Evolutionary conservation across 1,284 basidiomycete genomes (phyloP), one percentile per base, ranked within the genome.

Genomic region (Pseudozyma pruni): DNA sequence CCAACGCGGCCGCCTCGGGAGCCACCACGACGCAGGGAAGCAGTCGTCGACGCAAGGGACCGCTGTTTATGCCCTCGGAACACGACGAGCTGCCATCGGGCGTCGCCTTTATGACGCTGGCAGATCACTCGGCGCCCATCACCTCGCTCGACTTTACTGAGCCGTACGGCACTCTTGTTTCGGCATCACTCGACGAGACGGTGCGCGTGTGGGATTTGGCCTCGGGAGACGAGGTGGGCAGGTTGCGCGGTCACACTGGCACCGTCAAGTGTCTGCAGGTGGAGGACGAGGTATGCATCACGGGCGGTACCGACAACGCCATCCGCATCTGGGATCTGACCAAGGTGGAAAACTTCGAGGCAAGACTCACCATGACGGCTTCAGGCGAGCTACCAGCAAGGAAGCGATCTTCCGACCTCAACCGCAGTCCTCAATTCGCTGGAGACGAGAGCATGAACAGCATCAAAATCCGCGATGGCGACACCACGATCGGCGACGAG

Each of bases 101-200:
- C 4, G 89, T 98, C 4, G 95, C 95, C 6, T 99, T 99, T 85
- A 97, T 99, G 94, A 92, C 92, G 4, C 85, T 98, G 32, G 86
- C 89, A 31, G 89, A 88, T 32, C 94, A 98, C 79, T 85, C 88
- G 1, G 89, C 89, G 0, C 90, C 93, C 2, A 89, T 98, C 77
- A 90, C 90, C 0, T 90, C 93, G 2, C 87, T 98, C 33, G 95
- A 98, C 84, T 93, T 98, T 81, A 93, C 93, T 17, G 94, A 97
- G 81, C 95, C 95, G 10, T 98, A 98, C 78, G 95, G 94, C 32
- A 91, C 90, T 11, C 87, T 97, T 27, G 93, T 98, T 47, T 92
- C 89, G 42, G 66, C 76, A 1, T 90, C 91, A 0, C 88, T 84
- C 39, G 86, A 88, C 71, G 84, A 86, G 53, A 76, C 84, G 20